Conservation (phyloP, 1,284 basidiomycete species). For the Ustanciosporium gigantosporum region DNA sequence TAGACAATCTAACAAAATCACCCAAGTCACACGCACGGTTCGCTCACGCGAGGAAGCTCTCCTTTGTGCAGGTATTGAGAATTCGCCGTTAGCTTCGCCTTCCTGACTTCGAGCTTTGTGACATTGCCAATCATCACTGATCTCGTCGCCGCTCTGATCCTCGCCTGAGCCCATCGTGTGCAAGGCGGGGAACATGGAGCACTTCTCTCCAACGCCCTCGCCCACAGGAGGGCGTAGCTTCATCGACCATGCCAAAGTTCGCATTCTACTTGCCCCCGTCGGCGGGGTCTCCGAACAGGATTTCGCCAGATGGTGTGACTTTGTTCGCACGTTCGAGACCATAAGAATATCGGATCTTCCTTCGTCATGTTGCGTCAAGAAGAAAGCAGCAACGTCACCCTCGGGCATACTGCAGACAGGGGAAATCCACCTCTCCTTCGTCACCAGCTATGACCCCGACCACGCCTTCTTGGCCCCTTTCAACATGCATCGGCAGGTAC, state of each 20-base stretch:
- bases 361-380: slow-evolving; percentile 10
- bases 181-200: neutral
- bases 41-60: too few species aligned
- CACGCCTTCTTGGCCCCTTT: slow-evolving; percentile 58
- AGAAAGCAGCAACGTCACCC: slow-evolving; percentile 3
- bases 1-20: too few species aligned
- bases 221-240: slow-evolving; percentile 37
- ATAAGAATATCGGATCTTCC: slow-evolving; percentile 51
- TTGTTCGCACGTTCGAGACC: slow-evolving; percentile 44
- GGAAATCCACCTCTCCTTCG: slow-evolving; percentile 56
- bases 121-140: too few species aligned
- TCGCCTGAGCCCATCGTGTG: too few species aligned
- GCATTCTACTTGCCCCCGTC: slow-evolving; percentile 56
- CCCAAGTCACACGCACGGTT: too few species aligned
- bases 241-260: slow-evolving; percentile 48
- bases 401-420: slow-evolving; percentile 45
- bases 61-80: too few species aligned
- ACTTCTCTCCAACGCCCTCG: slow-evolving; percentile 21
- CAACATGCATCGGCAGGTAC: slow-evolving; percentile 53
- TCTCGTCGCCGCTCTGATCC: too few species aligned
- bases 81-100: too few species aligned
- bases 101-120: too few species aligned
- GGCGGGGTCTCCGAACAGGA: slow-evolving; percentile 41
- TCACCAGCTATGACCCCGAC: slow-evolving; percentile 54
- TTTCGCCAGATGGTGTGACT: slow-evolving; percentile 50